Conservation (phyloP, 2,329 filamentous ascomycete genomes). For the Harringtonia lauricola region DNA sequence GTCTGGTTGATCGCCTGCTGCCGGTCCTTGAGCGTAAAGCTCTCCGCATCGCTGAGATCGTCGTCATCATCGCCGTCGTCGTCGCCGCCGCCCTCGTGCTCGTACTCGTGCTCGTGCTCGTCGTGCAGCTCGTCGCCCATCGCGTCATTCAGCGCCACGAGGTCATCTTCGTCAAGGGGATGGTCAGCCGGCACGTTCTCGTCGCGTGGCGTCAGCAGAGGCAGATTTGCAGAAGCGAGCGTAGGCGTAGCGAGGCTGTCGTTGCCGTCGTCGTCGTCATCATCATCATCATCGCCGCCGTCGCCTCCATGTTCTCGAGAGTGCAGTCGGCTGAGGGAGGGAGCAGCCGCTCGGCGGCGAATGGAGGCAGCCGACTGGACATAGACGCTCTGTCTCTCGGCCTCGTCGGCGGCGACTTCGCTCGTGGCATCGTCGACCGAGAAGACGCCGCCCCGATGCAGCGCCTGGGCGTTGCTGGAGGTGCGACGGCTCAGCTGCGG, state of each 20-base stretch:
- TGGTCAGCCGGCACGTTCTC: too few relatives aligned
- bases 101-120: conserved; percentile 23
- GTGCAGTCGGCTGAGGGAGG: background rate
- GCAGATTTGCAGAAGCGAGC: too few relatives aligned
- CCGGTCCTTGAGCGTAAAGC: conserved; percentile 92
- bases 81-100: conserved; percentile 20
- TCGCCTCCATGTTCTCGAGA: conserved; percentile 23
- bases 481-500: conserved; percentile 61
- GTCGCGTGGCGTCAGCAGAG: too few relatives aligned
- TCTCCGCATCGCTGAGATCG: conserved; percentile 82
- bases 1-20: conserved; percentile 98
- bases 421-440: conserved; percentile 80
- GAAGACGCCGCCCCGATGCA: conserved; percentile 75
- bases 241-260: too few relatives aligned
- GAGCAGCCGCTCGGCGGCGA: background rate
- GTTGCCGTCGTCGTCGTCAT: conserved; percentile 17
- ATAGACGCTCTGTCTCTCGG: conserved; percentile 30
- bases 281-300: conserved; percentile 24
- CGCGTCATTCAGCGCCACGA: too few relatives aligned
- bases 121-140: too few relatives aligned
- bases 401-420: conserved; percentile 64
- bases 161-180: too few relatives aligned
- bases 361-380: background rate
- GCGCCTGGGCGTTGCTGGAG: conserved; percentile 59
- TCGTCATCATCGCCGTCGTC: conserved; percentile 55